Evolutionary conservation across 495 filamentous ascomycete species (phyloP), one percentile per base, ranked within the genome.

Genomic region (Aspergillus incahuasiensis): DNA sequence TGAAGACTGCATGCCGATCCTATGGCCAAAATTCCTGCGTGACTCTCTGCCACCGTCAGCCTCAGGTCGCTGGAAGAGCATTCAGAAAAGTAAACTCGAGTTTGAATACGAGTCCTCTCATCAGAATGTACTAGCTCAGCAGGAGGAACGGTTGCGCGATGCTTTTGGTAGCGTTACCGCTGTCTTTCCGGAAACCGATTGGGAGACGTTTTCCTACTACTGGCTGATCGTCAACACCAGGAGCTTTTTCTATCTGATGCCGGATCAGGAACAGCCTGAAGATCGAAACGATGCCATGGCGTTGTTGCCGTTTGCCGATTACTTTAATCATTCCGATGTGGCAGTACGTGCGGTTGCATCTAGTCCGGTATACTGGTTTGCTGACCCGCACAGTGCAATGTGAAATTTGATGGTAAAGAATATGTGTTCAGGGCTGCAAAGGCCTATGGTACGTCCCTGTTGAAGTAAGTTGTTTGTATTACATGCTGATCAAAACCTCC

Each of bases 201-300:
- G 79, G 60, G 71, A 77, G 1, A 62, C 66, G 7, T 92, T 86
- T 67, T 74, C 76, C 4, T 87, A 92, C 67, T 71, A 82, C 57
- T 96, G 91, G 91, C 75, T 87, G 13, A 80, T 90, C 50, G 84
- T 92, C 43, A 95, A 95, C 62, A 91, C 90, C 3, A 80, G 91
- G 48, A 87, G 85, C 28, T 91, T 96, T 64, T 92, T 87, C 64
- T 88, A 82, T 71, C 71, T 81, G n/a, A 75, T 72, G 18, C 71
- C 76, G 1, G 73, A 68, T 4, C 68, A 75, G 44, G 78, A 84
- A 51, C 65, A 76, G 13, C 78, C 82, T 0, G 63, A 72, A 24
- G 69, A 75, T 22, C 73, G 68, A 1, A 86, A 89, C 62, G 87
- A 94, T 67, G 81, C 83, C 46, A 88, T 95, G 84, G 87, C 83